Conservation (phyloP, 2,329 filamentous ascomycete species). For the Hypoxylon sp. region DNA sequence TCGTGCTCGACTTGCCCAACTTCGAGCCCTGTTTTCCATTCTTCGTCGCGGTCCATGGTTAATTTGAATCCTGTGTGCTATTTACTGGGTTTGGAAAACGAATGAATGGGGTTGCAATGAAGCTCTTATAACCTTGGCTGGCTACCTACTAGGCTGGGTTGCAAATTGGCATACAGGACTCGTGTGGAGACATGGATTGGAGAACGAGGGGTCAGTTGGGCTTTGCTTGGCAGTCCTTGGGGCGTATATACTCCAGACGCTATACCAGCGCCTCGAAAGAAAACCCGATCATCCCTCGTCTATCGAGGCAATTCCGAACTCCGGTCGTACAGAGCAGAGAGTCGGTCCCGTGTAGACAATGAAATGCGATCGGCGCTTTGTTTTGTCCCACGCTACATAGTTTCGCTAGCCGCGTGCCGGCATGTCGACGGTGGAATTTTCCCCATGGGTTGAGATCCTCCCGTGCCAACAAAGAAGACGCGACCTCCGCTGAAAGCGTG, state of each 20-base stretch:
- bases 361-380: constrained; percentile 15
- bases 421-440: not conserved
- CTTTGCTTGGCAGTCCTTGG: not conserved
- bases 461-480: not conserved
- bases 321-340: constrained; percentile 4
- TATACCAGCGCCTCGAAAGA: constrained; percentile 15
- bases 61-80: not conserved
- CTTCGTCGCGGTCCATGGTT: constrained; percentile 51
- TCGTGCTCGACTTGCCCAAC: constrained; percentile 47
- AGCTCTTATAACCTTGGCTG: constrained; percentile 27
- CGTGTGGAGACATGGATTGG: constrained; percentile 22
- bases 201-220: constrained; percentile 36
- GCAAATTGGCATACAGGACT: constrained; percentile 6
- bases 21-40: constrained; percentile 45
- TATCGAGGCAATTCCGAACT: not conserved
- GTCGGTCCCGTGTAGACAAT: not conserved
- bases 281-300: not conserved
- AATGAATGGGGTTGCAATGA: constrained; percentile 9
- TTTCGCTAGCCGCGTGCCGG: constrained; percentile 5
- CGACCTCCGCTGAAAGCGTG: not conserved
- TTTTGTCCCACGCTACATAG: constrained; percentile 20
- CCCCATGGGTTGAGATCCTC: not conserved
- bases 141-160: not conserved
- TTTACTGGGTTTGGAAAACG: constrained; percentile 4
- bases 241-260: not conserved